Percentiles rank a stretch among this genome's conserved stretches.
Evolutionary conservation across 768 basidiomycete species (phyloP).

Genomic region (Phallus indusiatus): DNA sequence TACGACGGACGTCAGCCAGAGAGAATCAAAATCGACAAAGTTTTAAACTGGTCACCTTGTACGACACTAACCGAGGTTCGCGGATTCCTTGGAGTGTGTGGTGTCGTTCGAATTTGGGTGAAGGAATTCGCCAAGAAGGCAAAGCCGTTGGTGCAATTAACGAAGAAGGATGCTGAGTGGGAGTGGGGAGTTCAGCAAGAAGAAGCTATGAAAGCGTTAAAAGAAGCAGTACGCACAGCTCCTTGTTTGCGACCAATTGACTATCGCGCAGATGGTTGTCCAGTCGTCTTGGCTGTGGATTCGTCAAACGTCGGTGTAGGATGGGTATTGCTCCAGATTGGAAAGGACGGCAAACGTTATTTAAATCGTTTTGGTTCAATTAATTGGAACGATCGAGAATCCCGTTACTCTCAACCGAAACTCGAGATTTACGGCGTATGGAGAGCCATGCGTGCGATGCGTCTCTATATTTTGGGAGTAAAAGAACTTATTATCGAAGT

Average conservation of each 20-base stretch:
- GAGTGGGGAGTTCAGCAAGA: slow-evolving; percentile 11
- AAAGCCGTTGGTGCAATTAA: slow-evolving; percentile 12
- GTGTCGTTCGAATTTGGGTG: slow-evolving; percentile 16
- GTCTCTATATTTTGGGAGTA: background rate
- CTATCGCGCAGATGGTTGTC: slow-evolving; percentile 12
- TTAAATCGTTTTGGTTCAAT: slow-evolving; percentile 31
- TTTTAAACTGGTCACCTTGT: slow-evolving; percentile 15
- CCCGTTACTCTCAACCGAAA: slow-evolving; percentile 17
- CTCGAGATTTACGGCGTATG: slow-evolving; percentile 20
- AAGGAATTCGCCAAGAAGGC: slow-evolving; percentile 16
- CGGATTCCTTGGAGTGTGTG: slow-evolving; percentile 17
- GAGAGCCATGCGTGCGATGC: slow-evolving; percentile 2
- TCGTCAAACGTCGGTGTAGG: slow-evolving; percentile 17
- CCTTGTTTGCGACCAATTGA: slow-evolving; percentile 12
- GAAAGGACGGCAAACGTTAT: slow-evolving; percentile 11
- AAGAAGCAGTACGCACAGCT: slow-evolving; percentile 8
- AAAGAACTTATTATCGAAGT: background rate
- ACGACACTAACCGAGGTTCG: slow-evolving; percentile 15
- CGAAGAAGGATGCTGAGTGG: slow-evolving; percentile 14
- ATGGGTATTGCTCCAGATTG: slow-evolving; percentile 20
- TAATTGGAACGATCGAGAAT: slow-evolving; percentile 22
- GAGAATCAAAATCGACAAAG: slow-evolving; percentile 16
- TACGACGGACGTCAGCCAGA: slow-evolving; percentile 24
- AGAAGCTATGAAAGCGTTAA: slow-evolving; percentile 12
- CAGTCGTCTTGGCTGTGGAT: slow-evolving; percentile 17